These are phyloP conservation scores for Emmonsia crescens DNA, from an alignment of 2,329 filamentous ascomycete genomes.

Conservation along the genomic window DNA sequence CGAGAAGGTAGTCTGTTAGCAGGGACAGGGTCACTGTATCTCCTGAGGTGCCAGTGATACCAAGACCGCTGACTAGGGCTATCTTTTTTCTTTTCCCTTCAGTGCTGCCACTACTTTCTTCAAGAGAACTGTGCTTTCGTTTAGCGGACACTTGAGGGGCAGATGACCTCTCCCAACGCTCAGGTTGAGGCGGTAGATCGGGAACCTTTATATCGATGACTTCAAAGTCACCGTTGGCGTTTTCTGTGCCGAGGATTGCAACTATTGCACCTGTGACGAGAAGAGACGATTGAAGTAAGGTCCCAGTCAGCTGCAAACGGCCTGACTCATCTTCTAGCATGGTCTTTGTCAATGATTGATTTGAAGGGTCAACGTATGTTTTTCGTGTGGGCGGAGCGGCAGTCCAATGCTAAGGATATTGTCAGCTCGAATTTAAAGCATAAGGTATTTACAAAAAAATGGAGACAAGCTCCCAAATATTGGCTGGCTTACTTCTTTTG, in stretches of 20 bases:
- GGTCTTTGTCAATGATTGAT: slow-evolving; percentile 45
- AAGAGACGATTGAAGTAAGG: slow-evolving; percentile 53
- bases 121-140: slow-evolving; percentile 20
- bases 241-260: slow-evolving; percentile 91
- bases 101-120: slow-evolving; percentile 23
- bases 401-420: slow-evolving; percentile 61
- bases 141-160: slow-evolving; percentile 23
- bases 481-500: slow-evolving; percentile 60
- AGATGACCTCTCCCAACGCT: slow-evolving; percentile 59
- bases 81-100: slow-evolving; percentile 55
- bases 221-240: slow-evolving; percentile 82
- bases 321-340: slow-evolving; percentile 97
- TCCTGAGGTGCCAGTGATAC: slow-evolving; percentile 65
- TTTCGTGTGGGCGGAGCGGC: slow-evolving; percentile 64
- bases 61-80: slow-evolving; percentile 79
- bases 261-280: slow-evolving; percentile 90
- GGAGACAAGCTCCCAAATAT: not conserved
- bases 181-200: slow-evolving; percentile 70
- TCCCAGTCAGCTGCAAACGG: slow-evolving; percentile 67
- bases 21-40: slow-evolving; percentile 67
- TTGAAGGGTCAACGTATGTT: slow-evolving; percentile 56
- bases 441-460: not conserved
- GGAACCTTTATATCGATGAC: slow-evolving; percentile 83
- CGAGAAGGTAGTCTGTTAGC: slow-evolving; percentile 76
- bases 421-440: slow-evolving; percentile 9